Conservation (phyloP, 495 filamentous ascomycete genomes). For the Aspergillus bridgeri region DNA sequence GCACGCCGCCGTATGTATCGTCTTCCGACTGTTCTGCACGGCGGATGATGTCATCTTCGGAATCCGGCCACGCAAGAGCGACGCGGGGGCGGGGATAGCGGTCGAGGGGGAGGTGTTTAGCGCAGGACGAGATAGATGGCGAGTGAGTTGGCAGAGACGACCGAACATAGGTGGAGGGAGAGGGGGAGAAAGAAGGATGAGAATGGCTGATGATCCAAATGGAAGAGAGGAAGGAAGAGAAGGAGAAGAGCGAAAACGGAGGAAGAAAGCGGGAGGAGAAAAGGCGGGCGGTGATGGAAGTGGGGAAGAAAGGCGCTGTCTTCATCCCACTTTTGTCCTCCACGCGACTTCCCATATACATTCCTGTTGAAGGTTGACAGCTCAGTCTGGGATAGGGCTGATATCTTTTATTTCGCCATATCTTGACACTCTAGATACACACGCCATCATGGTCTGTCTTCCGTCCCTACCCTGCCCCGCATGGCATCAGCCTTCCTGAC, state of each 20-base stretch:
- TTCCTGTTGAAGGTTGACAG: too few relatives aligned
- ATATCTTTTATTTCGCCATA: too few relatives aligned
- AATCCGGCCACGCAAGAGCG: conserved; percentile 20
- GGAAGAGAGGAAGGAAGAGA: neutral
- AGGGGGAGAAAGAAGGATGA: conserved; percentile 4
- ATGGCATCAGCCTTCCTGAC: neutral
- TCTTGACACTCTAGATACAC: neutral
- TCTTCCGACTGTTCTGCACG: conserved; percentile 49
- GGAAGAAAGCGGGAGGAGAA: neutral
- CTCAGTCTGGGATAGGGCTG: too few relatives aligned
- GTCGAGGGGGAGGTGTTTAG: conserved; percentile 44
- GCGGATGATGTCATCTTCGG: conserved; percentile 55
- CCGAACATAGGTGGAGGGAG: conserved; percentile 57
- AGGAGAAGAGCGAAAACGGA: neutral
- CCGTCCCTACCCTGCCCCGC: neutral
- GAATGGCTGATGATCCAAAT: too few relatives aligned
- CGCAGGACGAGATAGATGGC: conserved; percentile 65
- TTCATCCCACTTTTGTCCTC: conserved; percentile 1
- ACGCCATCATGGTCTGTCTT: neutral
- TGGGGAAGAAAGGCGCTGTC: conserved; percentile 3
- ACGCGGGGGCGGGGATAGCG: conserved; percentile 43
- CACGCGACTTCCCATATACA: too few relatives aligned
- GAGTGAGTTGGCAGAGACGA: conserved; percentile 67
- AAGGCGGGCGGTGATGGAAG: neutral
- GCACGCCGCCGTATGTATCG: conserved; percentile 87